These are phyloP conservation scores for Sphagnum tenellum DNA, from an alignment of 225 moss, liverwort and hornwort species.

Conservation along the genomic window DNA sequence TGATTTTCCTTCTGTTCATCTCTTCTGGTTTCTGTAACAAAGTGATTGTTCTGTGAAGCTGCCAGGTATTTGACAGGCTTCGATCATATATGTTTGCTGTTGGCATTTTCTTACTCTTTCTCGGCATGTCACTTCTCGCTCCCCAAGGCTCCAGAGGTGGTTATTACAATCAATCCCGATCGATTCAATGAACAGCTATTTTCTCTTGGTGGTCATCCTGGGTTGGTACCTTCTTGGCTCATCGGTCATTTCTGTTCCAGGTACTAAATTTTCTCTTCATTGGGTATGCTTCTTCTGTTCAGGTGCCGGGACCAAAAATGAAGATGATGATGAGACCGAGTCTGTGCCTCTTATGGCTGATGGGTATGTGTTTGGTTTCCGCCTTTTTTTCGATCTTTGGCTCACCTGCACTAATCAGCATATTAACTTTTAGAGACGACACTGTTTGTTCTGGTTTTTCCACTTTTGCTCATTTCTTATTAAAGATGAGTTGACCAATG, in stretches of 20 bases:
- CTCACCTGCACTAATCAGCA: too few species aligned
- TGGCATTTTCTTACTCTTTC: slow-evolving; percentile 78
- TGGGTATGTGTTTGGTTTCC: slow-evolving; percentile 43
- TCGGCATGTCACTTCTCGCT: slow-evolving; percentile 95
- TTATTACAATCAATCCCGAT: slow-evolving; percentile 4
- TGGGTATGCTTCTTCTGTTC: slow-evolving; percentile 8
- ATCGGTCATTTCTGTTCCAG: too few species aligned
- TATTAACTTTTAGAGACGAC: neutral
- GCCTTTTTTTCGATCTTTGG: neutral
- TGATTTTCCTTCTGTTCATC: neutral
- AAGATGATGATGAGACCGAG: slow-evolving; percentile 50
- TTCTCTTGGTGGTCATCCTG: too few species aligned
- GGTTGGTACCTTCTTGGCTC: too few species aligned
- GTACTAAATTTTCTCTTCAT: too few species aligned
- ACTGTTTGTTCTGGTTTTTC: neutral
- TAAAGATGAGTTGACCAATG: too few species aligned
- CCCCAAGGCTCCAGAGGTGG: slow-evolving; percentile 84
- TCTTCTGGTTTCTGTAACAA: neutral
- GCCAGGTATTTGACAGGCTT: slow-evolving; percentile 80
- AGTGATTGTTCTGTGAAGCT: neutral
- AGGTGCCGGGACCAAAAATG: slow-evolving; percentile 54
- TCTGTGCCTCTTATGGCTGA: slow-evolving; percentile 72
- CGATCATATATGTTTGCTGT: slow-evolving; percentile 85
- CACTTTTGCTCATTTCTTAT: neutral
- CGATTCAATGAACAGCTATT: too few species aligned